Conservation (phyloP, 306 rosid species). For the Nissolia schottii region DNA sequence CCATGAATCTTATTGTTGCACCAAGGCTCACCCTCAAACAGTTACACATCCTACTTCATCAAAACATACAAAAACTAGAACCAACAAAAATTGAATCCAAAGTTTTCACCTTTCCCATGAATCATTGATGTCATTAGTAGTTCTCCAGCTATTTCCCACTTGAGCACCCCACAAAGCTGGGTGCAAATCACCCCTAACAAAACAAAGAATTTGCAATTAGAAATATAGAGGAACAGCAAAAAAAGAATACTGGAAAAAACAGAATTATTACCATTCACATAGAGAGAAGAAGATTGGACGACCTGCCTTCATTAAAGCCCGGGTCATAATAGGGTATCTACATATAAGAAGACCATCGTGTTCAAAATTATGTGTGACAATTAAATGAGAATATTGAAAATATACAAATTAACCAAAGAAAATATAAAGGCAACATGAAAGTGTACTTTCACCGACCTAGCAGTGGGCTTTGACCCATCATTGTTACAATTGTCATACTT, state of each 20-base stretch:
- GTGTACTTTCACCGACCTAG: conserved; percentile 45
- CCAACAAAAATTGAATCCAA: background rate
- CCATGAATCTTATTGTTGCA: too few relatives aligned
- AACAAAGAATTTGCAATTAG: background rate
- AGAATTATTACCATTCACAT: conserved; percentile 80
- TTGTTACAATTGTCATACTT: conserved; percentile 87
- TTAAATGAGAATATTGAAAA: background rate
- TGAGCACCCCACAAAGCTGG: conserved; percentile 88
- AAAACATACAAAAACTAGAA: conserved; percentile 10
- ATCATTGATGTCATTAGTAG: conserved; percentile 75
- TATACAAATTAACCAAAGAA: background rate
- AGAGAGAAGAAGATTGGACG: conserved; percentile 86
- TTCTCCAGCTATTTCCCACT: conserved; percentile 98
- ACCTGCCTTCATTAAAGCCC: conserved; percentile 77
- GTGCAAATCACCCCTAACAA: conserved; percentile 88
- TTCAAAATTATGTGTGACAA: background rate
- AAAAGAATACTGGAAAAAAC: too few relatives aligned
- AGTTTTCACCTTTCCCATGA: conserved; percentile 72
- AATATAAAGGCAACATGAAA: background rate
- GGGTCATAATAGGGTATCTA: conserved; percentile 90
- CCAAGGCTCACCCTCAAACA: too few relatives aligned
- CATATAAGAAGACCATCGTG: background rate
- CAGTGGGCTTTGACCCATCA: conserved; percentile 70
- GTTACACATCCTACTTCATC: background rate
- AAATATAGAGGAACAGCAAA: background rate